Base-by-base conservation (phyloP, 2,329 filamentous ascomycete species). In the Cytospora schulzeri region DNA sequence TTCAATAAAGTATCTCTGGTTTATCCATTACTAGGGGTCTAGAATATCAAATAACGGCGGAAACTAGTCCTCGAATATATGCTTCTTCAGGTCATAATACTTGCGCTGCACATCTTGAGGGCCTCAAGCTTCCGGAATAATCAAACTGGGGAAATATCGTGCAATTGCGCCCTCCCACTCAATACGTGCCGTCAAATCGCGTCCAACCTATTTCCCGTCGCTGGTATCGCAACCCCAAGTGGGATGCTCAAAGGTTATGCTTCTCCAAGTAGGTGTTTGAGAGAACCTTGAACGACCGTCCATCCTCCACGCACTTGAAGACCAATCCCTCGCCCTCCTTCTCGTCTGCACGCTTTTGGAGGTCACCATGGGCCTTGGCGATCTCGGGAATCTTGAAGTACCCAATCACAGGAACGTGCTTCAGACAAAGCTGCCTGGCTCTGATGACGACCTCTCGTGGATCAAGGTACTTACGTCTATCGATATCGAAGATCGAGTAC, bases 401-500 rank as follows among this genome's bases (percentile, higher is more conserved):
- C 0, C 72, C 70, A 3, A 68, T n/a, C 2, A 75, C 70, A 5
- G 69, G 68, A 17, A 77, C 77, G 57, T 79, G 77, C 53, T 69
- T 58, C 14, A 78, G 62, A 3, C 71, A 69, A 1, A 76, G 62
- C n/a, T 65, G 38, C 19, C 56, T 52, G 5, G 72, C 71, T 60
- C 74, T 73, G 9, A 26, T 22, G 63, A 76, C 70, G 12, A 74
- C 73, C 15, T 67, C 64, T 4, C 66, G 63, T 2, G 75, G 75
- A 1, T 69, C 14, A 52, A 75, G 62, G 53, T 75, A 72, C 24
- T 62, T 65, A 48, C 72, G 69, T 33, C 62, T 53, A 33, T 73
- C 71, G 9, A 78, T 70, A 60, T 78, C 74, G 63, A 70, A 73
- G 14, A 77, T 66, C 7, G 71, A 63, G 52, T 72, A 79, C 19